Evolutionary conservation across 441 rosid genomes (phyloP).

Genomic region (Erodium chrysanthum): DNA sequence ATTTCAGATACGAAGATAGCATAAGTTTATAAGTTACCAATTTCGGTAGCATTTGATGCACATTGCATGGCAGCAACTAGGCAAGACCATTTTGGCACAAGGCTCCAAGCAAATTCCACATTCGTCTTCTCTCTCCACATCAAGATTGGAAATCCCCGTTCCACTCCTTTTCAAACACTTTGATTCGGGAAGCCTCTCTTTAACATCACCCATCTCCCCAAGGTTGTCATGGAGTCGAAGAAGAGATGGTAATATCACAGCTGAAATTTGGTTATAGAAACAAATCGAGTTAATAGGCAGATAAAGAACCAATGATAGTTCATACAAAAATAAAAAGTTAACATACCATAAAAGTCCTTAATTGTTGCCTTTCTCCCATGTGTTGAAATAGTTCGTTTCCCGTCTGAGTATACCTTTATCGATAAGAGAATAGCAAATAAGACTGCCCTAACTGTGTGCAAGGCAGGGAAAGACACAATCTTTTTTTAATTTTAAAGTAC

Average conservation of each 20-base stretch:
- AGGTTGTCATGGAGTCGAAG: constrained; percentile 50
- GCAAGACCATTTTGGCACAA: constrained; percentile 30
- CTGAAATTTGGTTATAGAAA: constrained; percentile 28
- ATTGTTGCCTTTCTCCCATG: constrained; percentile 81
- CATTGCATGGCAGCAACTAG: constrained; percentile 35
- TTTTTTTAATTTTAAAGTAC: background rate
- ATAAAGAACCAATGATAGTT: constrained; percentile 1
- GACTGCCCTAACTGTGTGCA: constrained; percentile 5
- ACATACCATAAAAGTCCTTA: constrained; percentile 75
- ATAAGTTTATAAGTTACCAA: constrained; percentile 38
- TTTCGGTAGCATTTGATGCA: constrained; percentile 30
- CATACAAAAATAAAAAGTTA: background rate
- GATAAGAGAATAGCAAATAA: constrained; percentile 18
- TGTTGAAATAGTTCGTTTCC: constrained; percentile 36
- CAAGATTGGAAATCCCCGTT: constrained; percentile 38
- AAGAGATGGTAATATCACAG: constrained; percentile 81
- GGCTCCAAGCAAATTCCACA: constrained; percentile 35
- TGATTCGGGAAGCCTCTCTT: constrained; percentile 21
- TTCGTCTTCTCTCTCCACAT: constrained; percentile 51
- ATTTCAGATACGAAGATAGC: background rate
- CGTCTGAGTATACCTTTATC: constrained; percentile 52
- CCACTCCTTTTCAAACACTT: constrained; percentile 35
- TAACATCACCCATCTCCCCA: constrained; percentile 33
- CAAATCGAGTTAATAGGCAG: background rate
- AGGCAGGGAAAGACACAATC: no score